phyloP scores from a whole-genome alignment of 129 eudicot species.

The Tagetes erecta region DNA sequence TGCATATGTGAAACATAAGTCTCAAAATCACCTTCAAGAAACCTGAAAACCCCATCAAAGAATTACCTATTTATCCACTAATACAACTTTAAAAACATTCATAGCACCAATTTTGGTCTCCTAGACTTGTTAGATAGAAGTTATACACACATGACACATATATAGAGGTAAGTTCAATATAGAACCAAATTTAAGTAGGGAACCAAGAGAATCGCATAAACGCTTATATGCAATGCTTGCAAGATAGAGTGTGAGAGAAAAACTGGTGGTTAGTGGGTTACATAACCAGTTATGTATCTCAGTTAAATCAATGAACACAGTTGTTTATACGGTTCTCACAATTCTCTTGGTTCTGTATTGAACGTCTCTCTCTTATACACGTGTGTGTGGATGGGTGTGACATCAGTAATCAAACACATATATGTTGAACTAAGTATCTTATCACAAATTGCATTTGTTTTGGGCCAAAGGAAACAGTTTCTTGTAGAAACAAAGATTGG shows the following conservation, averaged over 20 bases:
- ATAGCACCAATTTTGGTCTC: background rate
- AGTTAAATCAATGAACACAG: background rate
- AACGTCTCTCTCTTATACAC: background rate
- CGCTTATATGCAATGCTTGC: background rate
- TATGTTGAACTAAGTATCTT: background rate
- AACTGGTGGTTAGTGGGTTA: background rate
- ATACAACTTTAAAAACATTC: background rate
- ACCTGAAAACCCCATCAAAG: slow-evolving; percentile 48
- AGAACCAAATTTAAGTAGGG: background rate
- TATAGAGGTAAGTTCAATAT: background rate
- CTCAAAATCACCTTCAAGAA: slow-evolving; percentile 75
- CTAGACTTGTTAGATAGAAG: background rate
- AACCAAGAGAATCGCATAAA: background rate
- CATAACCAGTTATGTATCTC: background rate
- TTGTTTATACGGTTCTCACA: background rate
- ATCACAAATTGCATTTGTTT: slow-evolving; percentile 10
- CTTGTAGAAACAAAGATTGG: background rate
- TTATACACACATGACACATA: background rate
- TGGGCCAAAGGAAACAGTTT: background rate
- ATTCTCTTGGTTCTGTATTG: background rate
- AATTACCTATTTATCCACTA: background rate
- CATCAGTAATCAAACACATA: background rate
- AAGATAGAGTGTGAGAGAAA: background rate
- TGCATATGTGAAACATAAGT: slow-evolving; percentile 62
- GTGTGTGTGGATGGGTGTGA: background rate